Conservation (phyloP, 306 rosid species). For the Argentina anserina region DNA sequence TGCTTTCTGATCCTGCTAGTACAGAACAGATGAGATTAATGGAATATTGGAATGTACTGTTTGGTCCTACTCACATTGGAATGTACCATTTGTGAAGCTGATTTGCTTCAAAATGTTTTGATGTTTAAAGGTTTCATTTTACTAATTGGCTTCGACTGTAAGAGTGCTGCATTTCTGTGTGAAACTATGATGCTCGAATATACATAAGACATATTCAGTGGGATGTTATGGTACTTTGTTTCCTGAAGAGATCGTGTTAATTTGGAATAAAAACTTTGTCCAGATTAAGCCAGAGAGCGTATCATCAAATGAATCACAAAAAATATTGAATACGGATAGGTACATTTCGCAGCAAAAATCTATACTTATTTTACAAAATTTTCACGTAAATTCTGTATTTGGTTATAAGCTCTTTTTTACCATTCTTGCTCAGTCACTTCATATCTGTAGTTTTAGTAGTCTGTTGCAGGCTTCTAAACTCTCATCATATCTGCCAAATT, state of each 20-base stretch:
- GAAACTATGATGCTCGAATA: background rate
- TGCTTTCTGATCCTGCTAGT: background rate
- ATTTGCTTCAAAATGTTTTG: background rate
- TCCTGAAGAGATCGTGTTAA: background rate
- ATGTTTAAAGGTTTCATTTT: background rate
- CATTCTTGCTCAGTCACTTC: background rate
- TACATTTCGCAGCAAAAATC: too few relatives aligned
- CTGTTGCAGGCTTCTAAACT: too few relatives aligned
- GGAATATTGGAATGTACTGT: background rate
- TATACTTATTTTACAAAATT: background rate
- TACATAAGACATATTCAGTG: background rate
- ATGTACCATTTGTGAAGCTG: background rate
- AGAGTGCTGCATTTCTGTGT: background rate
- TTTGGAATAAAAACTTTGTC: background rate
- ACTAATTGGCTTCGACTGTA: background rate
- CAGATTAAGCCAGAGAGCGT: background rate
- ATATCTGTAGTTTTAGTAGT: background rate
- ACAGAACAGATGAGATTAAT: background rate
- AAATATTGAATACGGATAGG: too few relatives aligned
- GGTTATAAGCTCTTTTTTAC: background rate
- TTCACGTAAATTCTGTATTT: background rate
- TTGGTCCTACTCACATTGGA: slow-evolving; percentile 1
- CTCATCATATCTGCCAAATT: too few relatives aligned
- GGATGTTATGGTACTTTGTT: background rate
- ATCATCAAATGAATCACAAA: too few relatives aligned